Evolutionary conservation across 305 asterid genomes (phyloP).

Genomic region (Fraxinus xanthoxyloides): DNA sequence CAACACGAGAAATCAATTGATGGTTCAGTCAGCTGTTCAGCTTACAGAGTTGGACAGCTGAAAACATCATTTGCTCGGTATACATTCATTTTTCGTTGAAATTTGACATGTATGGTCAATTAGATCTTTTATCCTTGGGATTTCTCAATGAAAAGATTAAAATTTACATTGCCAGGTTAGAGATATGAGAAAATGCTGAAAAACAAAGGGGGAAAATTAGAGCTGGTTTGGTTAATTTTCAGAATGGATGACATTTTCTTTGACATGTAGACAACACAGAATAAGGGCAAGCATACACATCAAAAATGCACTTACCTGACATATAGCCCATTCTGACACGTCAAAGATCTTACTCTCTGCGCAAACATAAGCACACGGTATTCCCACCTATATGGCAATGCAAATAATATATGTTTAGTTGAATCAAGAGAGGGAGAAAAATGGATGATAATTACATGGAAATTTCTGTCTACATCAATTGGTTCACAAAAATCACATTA

Average conservation of each 20-base stretch:
- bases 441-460: not conserved
- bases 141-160: not conserved
- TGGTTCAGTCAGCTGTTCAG: not conserved
- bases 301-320: conserved; percentile 67
- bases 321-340: conserved; percentile 99
- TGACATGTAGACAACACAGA: not conserved
- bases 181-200: not conserved
- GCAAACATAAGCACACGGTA: conserved; percentile 97
- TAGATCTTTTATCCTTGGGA: not conserved
- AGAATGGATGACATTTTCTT: not conserved
- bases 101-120: not conserved
- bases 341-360: conserved; percentile 96
- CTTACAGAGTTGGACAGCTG: not conserved
- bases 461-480: not conserved
- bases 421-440: not conserved
- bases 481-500: not conserved
- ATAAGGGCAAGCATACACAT: conserved; percentile 6
- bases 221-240: not conserved
- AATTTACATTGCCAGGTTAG: not conserved
- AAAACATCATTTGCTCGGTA: not conserved
- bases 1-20: not conserved
- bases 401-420: not conserved
- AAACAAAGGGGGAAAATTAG: not conserved
- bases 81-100: not conserved
- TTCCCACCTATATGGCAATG: conserved; percentile 60